phyloP scores from a whole-genome alignment of 306 rosid genomes.

The Oxytropis ochrocephala region DNA sequence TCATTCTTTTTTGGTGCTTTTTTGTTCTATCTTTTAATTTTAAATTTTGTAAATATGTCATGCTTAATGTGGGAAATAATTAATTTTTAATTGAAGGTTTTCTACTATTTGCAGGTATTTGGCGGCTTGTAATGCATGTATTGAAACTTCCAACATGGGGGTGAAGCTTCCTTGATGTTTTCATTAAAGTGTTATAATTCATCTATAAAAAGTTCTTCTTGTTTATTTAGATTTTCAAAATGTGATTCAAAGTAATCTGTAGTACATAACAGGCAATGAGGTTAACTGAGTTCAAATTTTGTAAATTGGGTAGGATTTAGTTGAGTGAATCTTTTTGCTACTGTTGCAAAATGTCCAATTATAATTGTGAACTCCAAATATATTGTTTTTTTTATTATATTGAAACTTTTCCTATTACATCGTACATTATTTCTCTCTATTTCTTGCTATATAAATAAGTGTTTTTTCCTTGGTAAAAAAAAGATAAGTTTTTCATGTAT shows the following conservation, averaged over 20 bases:
- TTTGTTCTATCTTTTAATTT: background rate
- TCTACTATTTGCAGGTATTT: slow-evolving; percentile 51
- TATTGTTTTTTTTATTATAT: background rate
- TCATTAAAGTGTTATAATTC: background rate
- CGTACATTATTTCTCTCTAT: no score
- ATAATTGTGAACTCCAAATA: background rate
- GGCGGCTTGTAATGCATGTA: slow-evolving; percentile 40
- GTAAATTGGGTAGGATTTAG: background rate
- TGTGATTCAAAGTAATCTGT: background rate
- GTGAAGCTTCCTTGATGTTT: slow-evolving; percentile 8
- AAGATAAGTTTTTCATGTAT: no score
- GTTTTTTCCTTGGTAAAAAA: no score
- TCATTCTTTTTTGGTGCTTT: background rate
- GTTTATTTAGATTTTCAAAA: background rate
- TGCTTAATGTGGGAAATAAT: background rate
- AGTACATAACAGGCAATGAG: background rate
- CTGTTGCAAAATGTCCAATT: background rate
- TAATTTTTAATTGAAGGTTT: slow-evolving; percentile 2
- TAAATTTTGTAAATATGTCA: background rate
- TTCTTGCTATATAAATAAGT: no score
- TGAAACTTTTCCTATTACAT: no score
- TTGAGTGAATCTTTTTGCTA: background rate
- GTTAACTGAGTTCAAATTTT: background rate
- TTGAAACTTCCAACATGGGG: background rate
- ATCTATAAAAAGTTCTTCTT: background rate